Base-by-base conservation (phyloP, 441 rosid species). In the Breynia disticha region DNA sequence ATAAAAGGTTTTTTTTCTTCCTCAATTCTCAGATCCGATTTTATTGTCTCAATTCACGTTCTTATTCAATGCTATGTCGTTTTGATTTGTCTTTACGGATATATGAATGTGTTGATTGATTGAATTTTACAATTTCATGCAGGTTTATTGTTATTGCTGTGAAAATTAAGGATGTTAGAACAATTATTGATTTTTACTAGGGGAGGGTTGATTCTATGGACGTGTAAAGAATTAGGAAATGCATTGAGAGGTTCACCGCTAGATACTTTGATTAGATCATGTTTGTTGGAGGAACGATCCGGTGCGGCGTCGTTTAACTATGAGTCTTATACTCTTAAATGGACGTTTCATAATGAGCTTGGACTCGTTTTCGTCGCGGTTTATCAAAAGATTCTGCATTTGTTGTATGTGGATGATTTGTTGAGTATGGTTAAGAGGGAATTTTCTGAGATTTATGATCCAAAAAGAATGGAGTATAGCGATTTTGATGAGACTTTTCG, bases 131-230 rank as follows among this genome's bases (percentile, higher is more conserved):
- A n/a, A n/a, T 37, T 37, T 37, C 7, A 5, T 41, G 44, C 44
- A 7, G 44, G 44, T 1, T 3, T 41, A 9, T 41, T 41, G n/a
- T 41, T 41, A n/a, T n/a, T n/a, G n/a, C n/a, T n/a, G n/a, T n/a
- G 44, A 41, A 15, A 41, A 41, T 15, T 9, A 3, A 60, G 53
- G 74, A 91, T 91, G 98, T 73, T 91, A 69, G 98, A 91, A 70
- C 98, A 91, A 72, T 76, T 91, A 55, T 64, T 91, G 54, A 91
- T 91, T 48, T 91, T 91, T 63, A 91, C 98, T 0, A 68, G 94
- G 59, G 98, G 98, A 63, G 98, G 98, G 18, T 68, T 91, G 71
- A 88, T 91, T 79, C 87, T 91, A 18, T 91, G 97, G 98, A 88
- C 98, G 19, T 91, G 91, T 60, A 91, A 88, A 59, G 97, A 91